A percentile compares a stretch with the other conserved stretches of the same genome.
Evolutionary conservation across 2,329 filamentous ascomycete species (phyloP).

Genomic region (Alternaria angustiovoidea): DNA sequence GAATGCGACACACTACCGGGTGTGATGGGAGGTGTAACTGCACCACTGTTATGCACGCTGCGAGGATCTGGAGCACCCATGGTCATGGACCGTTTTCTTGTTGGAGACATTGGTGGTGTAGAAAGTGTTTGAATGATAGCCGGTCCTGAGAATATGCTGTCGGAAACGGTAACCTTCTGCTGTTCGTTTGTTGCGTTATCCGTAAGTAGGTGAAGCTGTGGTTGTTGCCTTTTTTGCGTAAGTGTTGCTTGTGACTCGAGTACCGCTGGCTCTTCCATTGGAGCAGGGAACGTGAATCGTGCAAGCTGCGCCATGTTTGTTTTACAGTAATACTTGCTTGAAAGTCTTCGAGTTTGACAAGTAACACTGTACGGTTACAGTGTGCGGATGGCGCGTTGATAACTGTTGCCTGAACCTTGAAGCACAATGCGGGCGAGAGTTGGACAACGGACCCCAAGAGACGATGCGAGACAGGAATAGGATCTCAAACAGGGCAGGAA

Average conservation of each 20-base stretch:
- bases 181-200: constrained; percentile 10
- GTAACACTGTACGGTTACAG: constrained; percentile 19
- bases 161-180: constrained; percentile 17
- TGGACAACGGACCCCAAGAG: constrained; percentile 10
- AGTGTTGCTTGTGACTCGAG: constrained; percentile 4
- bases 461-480: constrained; percentile 20
- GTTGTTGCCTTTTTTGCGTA: constrained; percentile 16
- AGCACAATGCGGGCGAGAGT: constrained; percentile 28
- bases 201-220: constrained; percentile 24
- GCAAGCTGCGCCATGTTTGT: constrained; percentile 23
- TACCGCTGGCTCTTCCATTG: constrained; percentile 1
- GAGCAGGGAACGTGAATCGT: constrained; percentile 14
- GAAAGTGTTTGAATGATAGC: constrained; percentile 17
- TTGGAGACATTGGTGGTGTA: constrained; percentile 41
- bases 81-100: constrained; percentile 22
- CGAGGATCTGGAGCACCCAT: constrained; percentile 23
- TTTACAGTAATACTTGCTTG: constrained; percentile 8
- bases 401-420: constrained; percentile 18
- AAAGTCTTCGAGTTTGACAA: constrained; percentile 17
- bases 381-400: constrained; percentile 14
- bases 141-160: constrained; percentile 8
- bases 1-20: constrained; percentile 35
- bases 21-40: constrained; percentile 41
- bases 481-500: constrained; percentile 3
- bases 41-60: constrained; percentile 28